Evolutionary conservation across 2,329 filamentous ascomycete species (phyloP).

Genomic region (Diaporthe capsici): DNA sequence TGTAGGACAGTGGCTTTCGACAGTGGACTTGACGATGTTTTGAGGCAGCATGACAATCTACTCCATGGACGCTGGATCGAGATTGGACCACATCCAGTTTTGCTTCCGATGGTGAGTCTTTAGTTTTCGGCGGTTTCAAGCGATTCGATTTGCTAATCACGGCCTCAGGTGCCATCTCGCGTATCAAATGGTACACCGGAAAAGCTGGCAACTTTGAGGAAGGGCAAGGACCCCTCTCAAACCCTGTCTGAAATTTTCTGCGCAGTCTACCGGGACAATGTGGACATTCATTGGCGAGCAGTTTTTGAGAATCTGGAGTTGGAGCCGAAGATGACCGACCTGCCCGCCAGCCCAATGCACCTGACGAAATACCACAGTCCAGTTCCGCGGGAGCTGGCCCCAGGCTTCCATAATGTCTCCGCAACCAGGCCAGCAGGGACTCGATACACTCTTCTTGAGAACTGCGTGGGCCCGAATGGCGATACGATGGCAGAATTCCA

Average conservation of each 20-base stretch:
- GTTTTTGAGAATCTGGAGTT: background rate
- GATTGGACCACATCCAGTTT: slow-evolving; percentile 77
- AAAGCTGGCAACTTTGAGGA: background rate
- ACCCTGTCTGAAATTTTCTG: slow-evolving; percentile 8
- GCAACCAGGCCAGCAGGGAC: background rate
- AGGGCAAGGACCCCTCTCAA: background rate
- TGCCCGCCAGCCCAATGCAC: background rate
- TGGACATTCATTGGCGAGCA: background rate
- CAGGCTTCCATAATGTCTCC: background rate
- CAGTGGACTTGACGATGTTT: slow-evolving; percentile 7
- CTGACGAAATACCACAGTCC: background rate
- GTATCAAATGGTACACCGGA: background rate
- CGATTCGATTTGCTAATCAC: background rate
- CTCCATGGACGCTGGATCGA: slow-evolving; percentile 67
- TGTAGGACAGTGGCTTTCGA: slow-evolving; percentile 9
- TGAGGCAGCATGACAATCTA: background rate
- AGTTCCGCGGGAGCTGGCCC: background rate
- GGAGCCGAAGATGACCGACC: background rate
- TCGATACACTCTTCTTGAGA: background rate
- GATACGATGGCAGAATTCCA: background rate
- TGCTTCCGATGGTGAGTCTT: background rate
- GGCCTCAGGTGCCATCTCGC: background rate
- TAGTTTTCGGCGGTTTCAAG: background rate
- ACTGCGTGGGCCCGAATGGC: background rate
- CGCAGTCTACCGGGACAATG: background rate